Base-by-base conservation (phyloP, 2,329 filamentous ascomycete genomes). In the Aspergillus pseudotamarii region DNA sequence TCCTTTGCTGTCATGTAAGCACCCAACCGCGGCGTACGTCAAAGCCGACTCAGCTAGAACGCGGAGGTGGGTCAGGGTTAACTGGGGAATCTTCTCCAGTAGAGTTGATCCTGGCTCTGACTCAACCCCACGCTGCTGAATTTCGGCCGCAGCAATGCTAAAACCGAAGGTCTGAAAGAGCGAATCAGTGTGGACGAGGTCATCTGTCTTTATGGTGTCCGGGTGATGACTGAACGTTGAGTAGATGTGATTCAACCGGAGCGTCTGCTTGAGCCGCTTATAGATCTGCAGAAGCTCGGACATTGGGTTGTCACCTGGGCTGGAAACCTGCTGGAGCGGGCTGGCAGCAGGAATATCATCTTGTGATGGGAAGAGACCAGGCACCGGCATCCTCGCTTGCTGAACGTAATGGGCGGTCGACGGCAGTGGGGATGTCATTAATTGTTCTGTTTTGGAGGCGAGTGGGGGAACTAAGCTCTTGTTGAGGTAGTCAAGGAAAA, bases 141-240 rank as follows among this genome's bases (percentile, higher is more conserved):
- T 97, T 79, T 99, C 95, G 4, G 92, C 89, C 0, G 93, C 89
- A 10, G 93, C 90, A 63, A 99, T 93, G 0, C 94, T 94, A 74
- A 89, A 93, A 2, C 92, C 94, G 16, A 97, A 88, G 64, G 71
- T 80, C 62, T 75, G 76, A 60, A 80, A 76, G 56, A 82, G 63
- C 5, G 75, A 76, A 65, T 79, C 78, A 1, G 81, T 81, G 63
- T 83, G 75, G 1, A 82, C 80, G 62, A 84, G 70, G 51, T 86
- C 84, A 50, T 85, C 83, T 11, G 72, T 73, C 21, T 71, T 71
- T 6, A 78, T 71, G 4, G 77, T 72, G 11, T 79, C 78, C 16
- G 80, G 73, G 2, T 76, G 76, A 57, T 82, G 81, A 14, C 73
- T 72, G 67, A 84, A 85, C 1, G 75, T 74, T 2, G 84, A 82